A percentile compares a stretch with the other conserved stretches of the same genome.
Conservation (phyloP, 305 asterid species). For the Stenogyne calaminthoides region DNA sequence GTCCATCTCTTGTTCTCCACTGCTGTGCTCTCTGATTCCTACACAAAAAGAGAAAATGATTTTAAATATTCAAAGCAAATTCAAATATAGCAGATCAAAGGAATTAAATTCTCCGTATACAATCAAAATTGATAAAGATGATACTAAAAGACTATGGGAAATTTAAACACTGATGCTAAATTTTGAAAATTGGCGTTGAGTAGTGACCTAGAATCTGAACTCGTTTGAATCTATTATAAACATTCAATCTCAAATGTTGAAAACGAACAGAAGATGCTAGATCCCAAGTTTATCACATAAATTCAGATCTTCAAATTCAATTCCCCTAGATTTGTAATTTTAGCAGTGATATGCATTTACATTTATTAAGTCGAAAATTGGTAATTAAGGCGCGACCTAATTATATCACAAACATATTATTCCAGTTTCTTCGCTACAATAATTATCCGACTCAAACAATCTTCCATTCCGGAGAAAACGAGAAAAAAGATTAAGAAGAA, state of each 20-base stretch:
- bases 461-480: background rate
- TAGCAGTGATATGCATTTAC: background rate
- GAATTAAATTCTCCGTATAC: background rate
- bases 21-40: slow-evolving; percentile 66
- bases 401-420: slow-evolving; percentile 7
- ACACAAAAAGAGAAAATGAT: slow-evolving; percentile 11
- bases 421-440: background rate
- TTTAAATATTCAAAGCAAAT: background rate
- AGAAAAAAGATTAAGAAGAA: background rate
- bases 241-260: slow-evolving; percentile 4
- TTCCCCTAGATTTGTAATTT: background rate
- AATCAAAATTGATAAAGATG: background rate
- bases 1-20: slow-evolving; percentile 82
- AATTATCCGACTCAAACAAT: background rate
- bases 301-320: background rate
- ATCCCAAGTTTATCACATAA: background rate
- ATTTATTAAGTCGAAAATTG: background rate
- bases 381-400: background rate
- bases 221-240: background rate
- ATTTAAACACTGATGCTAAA: background rate
- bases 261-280: background rate
- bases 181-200: background rate
- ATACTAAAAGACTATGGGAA: background rate
- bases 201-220: background rate
- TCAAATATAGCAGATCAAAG: background rate